phyloP scores from a whole-genome alignment of 306 rosid species.

The Luffa aegyptiaca region DNA sequence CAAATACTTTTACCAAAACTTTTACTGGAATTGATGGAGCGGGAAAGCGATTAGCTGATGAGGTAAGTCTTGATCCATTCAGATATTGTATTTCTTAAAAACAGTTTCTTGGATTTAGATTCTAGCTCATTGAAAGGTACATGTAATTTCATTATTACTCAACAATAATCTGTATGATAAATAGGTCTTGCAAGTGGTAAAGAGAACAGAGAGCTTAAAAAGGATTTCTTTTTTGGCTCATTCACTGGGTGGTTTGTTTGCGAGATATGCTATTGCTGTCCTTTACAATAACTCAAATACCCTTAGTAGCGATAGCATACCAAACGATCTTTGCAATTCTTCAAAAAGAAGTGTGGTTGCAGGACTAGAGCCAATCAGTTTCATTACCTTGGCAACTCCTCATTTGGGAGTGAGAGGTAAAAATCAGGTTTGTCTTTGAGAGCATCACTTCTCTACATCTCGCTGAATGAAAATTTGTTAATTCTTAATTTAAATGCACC shows the following conservation, averaged over 20 bases:
- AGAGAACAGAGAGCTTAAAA: slow-evolving; percentile 58
- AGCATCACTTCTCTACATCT: slow-evolving; percentile 13
- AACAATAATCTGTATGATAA: slow-evolving; percentile 19
- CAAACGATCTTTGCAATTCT: slow-evolving; percentile 22
- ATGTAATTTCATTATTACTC: slow-evolving; percentile 12
- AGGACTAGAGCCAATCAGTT: slow-evolving; percentile 82
- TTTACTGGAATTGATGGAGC: slow-evolving; percentile 93
- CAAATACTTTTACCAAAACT: slow-evolving; percentile 69
- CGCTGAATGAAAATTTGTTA: background rate
- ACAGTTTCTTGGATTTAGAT: background rate
- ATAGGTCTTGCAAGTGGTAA: slow-evolving; percentile 75
- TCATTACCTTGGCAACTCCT: slow-evolving; percentile 90
- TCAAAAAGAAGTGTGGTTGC: slow-evolving; percentile 59
- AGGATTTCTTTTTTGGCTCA: slow-evolving; percentile 86
- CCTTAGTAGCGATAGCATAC: slow-evolving; percentile 16
- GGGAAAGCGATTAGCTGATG: slow-evolving; percentile 85
- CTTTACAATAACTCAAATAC: slow-evolving; percentile 42
- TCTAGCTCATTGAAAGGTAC: slow-evolving; percentile 12
- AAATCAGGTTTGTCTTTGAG: slow-evolving; percentile 57
- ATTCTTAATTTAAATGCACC: background rate
- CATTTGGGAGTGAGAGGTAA: slow-evolving; percentile 95
- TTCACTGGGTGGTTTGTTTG: slow-evolving; percentile 92
- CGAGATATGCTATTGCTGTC: slow-evolving; percentile 76
- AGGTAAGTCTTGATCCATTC: slow-evolving; percentile 46
- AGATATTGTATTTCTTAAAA: slow-evolving; percentile 7